phyloP scores from a whole-genome alignment of 495 filamentous ascomycete genomes.

The Physcia stellaris region DNA sequence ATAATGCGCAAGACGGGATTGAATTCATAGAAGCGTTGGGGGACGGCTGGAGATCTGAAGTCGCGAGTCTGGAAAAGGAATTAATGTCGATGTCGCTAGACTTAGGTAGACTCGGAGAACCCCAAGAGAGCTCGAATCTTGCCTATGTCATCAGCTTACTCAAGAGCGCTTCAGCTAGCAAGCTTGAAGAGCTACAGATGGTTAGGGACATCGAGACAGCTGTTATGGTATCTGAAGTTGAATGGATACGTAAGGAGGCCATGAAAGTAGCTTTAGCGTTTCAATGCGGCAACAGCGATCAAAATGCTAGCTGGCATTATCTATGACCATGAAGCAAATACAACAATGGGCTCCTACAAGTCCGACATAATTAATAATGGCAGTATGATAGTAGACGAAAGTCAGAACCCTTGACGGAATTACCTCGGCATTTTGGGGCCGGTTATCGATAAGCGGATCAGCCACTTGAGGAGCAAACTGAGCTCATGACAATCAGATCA shows the following conservation, averaged over 20 bases:
- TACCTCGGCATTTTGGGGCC: too few species aligned
- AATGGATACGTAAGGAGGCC: too few species aligned
- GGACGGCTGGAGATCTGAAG: slow-evolving; percentile 29
- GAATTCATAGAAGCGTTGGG: slow-evolving; percentile 30
- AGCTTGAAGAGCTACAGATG: slow-evolving; percentile 30
- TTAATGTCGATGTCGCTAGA: slow-evolving; percentile 24
- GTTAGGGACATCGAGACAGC: slow-evolving; percentile 30
- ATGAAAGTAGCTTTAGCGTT: too few species aligned
- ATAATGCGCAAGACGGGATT: slow-evolving; percentile 4
- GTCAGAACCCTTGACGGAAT: too few species aligned
- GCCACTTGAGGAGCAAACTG: background rate
- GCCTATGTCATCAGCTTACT: slow-evolving; percentile 19
- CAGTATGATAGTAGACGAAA: too few species aligned
- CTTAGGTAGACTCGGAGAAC: slow-evolving; percentile 19
- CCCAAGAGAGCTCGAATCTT: slow-evolving; percentile 21
- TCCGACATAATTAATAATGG: too few species aligned
- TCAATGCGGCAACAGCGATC: too few species aligned
- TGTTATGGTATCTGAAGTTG: slow-evolving; percentile 25
- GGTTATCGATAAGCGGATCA: slow-evolving; percentile 2
- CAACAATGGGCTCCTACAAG: too few species aligned
- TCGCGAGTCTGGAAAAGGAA: slow-evolving; percentile 23
- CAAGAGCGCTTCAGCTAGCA: slow-evolving; percentile 22
- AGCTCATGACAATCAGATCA: too few species aligned
- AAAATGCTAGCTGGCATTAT: too few species aligned
- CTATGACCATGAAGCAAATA: too few species aligned